Base-by-base conservation (phyloP, 2,329 filamentous ascomycete genomes). In the Claviceps capensis region DNA sequence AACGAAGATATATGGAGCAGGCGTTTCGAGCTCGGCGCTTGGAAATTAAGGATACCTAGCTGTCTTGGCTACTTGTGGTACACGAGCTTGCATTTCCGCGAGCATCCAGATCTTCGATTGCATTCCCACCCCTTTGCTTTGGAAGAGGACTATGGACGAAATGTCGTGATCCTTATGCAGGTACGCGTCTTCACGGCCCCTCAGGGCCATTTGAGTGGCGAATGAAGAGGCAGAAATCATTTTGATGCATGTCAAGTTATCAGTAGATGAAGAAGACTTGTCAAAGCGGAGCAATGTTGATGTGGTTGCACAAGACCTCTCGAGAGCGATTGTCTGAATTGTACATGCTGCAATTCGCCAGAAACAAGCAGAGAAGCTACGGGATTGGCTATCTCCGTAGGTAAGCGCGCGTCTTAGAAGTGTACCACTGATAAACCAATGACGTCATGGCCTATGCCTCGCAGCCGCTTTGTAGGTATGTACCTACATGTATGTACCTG, bases 1-100 rank as follows among this genome's bases (percentile, higher is more conserved):
- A n/a, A n/a, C n/a, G 30, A 30, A 30, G 23, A 26, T 26, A 9
- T 30, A 30, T 30, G 26, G 26, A 30, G 26, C 8, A 37, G 36
- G 40, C n/a, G n/a, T 48, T 37, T n/a, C 13, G 30, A 47, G 43
- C n/a, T 26, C 23, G 37, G 52, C 52, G 52, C 43, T 36, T 50
- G 48, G 48, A 50, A 48, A 50, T 53, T 53, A 40, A 53, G 52
- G 52, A 44, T 23, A n/a, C n/a, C 23, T 9, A 14, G 36, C 48
- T 47, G 38, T 22, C 7, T n/a, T 46, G 19, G 36, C 26, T 42
- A n/a, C 37, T 7, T 40, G 36, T 42, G n/a, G 17, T 26, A 30
- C 16, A 16, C 23, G 38, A 47, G 36, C 17, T 30, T 47, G 47
- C 41, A 3, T 45, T 41, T 43, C 13, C 36, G 13, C 5, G 13